phyloP scores from a whole-genome alignment of 768 basidiomycete genomes.

The Suillus subalutaceus region DNA sequence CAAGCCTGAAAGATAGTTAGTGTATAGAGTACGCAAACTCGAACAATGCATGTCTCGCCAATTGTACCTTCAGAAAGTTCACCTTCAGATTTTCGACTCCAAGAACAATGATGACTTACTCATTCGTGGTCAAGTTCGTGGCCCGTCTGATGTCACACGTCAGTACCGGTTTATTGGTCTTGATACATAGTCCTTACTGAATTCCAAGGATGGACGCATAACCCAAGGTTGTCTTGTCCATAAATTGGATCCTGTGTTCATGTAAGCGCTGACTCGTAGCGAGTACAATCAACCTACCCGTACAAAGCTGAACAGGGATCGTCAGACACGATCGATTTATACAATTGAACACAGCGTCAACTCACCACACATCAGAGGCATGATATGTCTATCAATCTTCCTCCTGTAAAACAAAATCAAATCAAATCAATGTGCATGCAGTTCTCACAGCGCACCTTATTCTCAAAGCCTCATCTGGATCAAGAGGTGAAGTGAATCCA shows the following conservation, averaged over 20 bases:
- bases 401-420: conserved; percentile 26
- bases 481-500: conserved; percentile 41
- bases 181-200: conserved; percentile 38
- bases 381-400: conserved; percentile 65
- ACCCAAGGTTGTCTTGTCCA: conserved; percentile 70
- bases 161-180: background rate
- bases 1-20: conserved; percentile 48
- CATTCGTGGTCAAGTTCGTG: conserved; percentile 61
- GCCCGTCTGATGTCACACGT: conserved; percentile 42
- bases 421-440: background rate
- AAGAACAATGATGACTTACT: conserved; percentile 42
- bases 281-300: conserved; percentile 35
- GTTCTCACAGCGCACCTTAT: conserved; percentile 41
- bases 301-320: conserved; percentile 47
- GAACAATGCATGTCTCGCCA: conserved; percentile 39
- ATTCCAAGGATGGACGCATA: conserved; percentile 66
- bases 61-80: conserved; percentile 49
- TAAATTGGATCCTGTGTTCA: conserved; percentile 59
- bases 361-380: conserved; percentile 67
- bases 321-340: conserved; percentile 7
- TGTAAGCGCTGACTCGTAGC: background rate
- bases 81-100: background rate
- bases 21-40: background rate
- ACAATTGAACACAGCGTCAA: conserved; percentile 13
- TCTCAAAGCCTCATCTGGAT: conserved; percentile 49